A percentile compares a stretch with the other conserved stretches of the same genome.
Evolutionary conservation across 352 stramenopile genomes (phyloP).

Genomic region (Saprolegnia diclina): DNA sequence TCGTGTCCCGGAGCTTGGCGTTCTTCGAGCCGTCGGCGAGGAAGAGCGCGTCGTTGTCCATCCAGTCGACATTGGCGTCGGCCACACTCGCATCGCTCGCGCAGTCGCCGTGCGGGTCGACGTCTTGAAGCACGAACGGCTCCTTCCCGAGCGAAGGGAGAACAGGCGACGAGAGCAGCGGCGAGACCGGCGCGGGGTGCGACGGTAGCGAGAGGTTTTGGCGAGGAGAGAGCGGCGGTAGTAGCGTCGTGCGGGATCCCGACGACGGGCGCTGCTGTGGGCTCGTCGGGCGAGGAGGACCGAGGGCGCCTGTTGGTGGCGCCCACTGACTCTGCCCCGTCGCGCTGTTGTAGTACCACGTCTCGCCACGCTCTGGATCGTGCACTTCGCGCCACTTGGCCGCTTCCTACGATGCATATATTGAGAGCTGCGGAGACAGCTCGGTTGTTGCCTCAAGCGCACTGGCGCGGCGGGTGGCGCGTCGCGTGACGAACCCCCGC

Average conservation of each 20-base stretch:
- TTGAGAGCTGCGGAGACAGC: not conserved
- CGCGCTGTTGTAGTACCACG: conserved; percentile 76
- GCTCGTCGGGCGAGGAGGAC: not conserved
- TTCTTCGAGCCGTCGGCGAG: conserved; percentile 82
- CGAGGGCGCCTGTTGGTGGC: conserved; percentile 28
- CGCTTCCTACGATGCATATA: not conserved
- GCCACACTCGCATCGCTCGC: not conserved
- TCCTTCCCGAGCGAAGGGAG: conserved; percentile 13
- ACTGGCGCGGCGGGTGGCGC: conserved; percentile 8
- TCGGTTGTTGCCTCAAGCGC: not conserved
- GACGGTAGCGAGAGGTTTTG: not conserved
- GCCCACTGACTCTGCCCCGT: conserved; percentile 78
- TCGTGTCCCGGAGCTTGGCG: conserved; percentile 78
- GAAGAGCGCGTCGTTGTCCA: conserved; percentile 75
- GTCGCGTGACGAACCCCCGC: conserved; percentile 45
- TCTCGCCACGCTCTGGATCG: conserved; percentile 55
- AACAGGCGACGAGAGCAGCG: not conserved
- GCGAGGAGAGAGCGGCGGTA: not conserved
- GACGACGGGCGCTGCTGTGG: conserved; percentile 36
- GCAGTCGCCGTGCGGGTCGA: not conserved
- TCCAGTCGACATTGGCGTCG: conserved; percentile 45
- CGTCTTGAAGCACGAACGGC: conserved; percentile 14
- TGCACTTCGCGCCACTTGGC: conserved; percentile 67
- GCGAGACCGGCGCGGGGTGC: not conserved
- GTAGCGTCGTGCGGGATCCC: not conserved